Percentiles rank a stretch among this genome's conserved stretches.
These are phyloP conservation scores for Thelonectria rubi DNA, from an alignment of 2,329 filamentous ascomycete species.

Conservation along the genomic window DNA sequence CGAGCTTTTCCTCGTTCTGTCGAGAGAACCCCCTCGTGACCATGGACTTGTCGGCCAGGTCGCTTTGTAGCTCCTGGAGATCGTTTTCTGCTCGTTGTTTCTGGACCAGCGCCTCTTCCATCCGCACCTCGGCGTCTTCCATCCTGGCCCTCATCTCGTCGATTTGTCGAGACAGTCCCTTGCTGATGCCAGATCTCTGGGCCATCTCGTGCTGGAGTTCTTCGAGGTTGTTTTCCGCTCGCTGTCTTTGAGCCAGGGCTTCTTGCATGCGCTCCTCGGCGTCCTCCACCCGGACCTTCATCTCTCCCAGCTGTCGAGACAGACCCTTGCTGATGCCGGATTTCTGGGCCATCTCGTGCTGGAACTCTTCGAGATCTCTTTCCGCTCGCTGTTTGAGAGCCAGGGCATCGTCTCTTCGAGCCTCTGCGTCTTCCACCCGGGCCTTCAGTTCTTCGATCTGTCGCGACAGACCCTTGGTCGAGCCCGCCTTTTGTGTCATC, in stretches of 20 bases:
- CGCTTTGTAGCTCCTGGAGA: slow-evolving; percentile 74
- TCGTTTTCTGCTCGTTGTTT: slow-evolving; percentile 67
- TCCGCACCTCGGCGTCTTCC: slow-evolving; percentile 56
- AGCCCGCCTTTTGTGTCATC: too few relatives aligned
- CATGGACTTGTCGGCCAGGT: slow-evolving; percentile 82
- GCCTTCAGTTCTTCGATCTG: too few relatives aligned
- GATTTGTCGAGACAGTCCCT: slow-evolving; percentile 77
- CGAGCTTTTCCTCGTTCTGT: slow-evolving; percentile 77
- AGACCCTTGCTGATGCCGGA: slow-evolving; percentile 72
- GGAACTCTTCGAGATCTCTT: slow-evolving; percentile 70
- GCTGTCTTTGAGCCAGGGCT: slow-evolving; percentile 40
- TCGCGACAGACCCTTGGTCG: too few relatives aligned
- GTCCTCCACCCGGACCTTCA: too few relatives aligned
- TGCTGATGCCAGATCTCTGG: slow-evolving; percentile 80
- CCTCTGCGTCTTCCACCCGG: too few relatives aligned
- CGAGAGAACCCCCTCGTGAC: slow-evolving; percentile 77
- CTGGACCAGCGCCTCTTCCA: slow-evolving; percentile 62
- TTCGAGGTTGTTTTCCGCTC: slow-evolving; percentile 68
- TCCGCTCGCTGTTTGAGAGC: slow-evolving; percentile 55
- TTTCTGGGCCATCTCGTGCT: slow-evolving; percentile 82
- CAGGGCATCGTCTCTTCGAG: slow-evolving; percentile 45
- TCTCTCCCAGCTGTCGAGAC: too few relatives aligned
- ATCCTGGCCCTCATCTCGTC: slow-evolving; percentile 68
- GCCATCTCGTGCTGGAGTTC: slow-evolving; percentile 80
- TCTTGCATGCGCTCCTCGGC: too few relatives aligned